Conservation (phyloP, 1,284 basidiomycete genomes). For the Anthracocystis setariae region DNA sequence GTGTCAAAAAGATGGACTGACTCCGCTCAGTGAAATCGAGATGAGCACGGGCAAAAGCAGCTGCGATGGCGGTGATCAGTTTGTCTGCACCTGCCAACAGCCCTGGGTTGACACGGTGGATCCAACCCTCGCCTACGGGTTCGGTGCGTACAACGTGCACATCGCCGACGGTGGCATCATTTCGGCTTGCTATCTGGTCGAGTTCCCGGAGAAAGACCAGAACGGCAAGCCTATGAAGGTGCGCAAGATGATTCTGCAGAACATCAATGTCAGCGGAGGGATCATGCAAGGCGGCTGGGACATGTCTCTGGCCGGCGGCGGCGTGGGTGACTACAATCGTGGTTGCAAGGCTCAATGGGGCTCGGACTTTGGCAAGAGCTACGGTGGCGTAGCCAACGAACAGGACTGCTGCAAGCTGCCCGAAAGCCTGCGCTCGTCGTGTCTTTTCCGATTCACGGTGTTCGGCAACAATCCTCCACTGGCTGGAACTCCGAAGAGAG, state of each 20-base stretch:
- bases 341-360: conserved; percentile 40
- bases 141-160: conserved; percentile 36
- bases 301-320: conserved; percentile 33
- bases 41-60: conserved; percentile 10
- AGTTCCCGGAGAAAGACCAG: conserved; percentile 25
- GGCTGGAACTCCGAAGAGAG: conserved; percentile 20
- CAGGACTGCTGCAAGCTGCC: conserved; percentile 32
- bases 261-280: conserved; percentile 35
- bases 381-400: conserved; percentile 26
- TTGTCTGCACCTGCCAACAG: conserved; percentile 30
- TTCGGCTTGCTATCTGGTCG: conserved; percentile 26
- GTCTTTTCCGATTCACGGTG: conserved; percentile 26
- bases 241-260: conserved; percentile 37
- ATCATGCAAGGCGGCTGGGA: conserved; percentile 29
- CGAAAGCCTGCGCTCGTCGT: conserved; percentile 23
- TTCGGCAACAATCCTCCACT: conserved; percentile 32
- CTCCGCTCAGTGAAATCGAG: conserved; percentile 4
- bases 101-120: conserved; percentile 31
- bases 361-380: conserved; percentile 15
- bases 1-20: conserved; percentile 34
- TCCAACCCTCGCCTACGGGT: conserved; percentile 26
- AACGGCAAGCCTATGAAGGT: conserved; percentile 34
- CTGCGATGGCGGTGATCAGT: conserved; percentile 31
- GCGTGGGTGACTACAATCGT: conserved; percentile 28
- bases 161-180: conserved; percentile 24